Evolutionary conservation across 495 filamentous ascomycete species (phyloP).

Genomic region (Aspergillus steynii): DNA sequence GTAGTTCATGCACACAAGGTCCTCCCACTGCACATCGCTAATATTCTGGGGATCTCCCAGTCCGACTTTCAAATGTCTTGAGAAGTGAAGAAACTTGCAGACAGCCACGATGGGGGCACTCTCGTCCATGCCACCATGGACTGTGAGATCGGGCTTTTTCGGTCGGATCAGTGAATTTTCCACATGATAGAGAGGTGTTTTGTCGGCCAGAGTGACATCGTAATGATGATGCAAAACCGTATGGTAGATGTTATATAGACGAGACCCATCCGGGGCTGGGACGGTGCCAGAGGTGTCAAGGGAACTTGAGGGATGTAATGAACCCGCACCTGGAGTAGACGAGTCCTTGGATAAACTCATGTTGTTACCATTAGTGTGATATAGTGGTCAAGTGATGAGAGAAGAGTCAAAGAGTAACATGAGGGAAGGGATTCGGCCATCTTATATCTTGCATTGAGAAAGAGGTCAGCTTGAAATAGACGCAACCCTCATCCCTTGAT

Average conservation of each 20-base stretch:
- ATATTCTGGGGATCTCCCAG: slow-evolving; percentile 28
- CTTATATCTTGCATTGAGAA: slow-evolving; percentile 1
- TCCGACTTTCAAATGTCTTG: slow-evolving; percentile 32
- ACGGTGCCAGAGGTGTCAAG: background rate
- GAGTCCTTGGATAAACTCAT: background rate
- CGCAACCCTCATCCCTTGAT: background rate
- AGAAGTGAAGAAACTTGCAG: slow-evolving; percentile 38
- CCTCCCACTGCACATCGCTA: slow-evolving; percentile 26
- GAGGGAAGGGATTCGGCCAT: background rate
- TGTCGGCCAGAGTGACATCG: slow-evolving; percentile 23
- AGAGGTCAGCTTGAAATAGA: background rate
- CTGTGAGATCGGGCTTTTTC: slow-evolving; percentile 35
- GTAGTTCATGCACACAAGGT: slow-evolving; percentile 25
- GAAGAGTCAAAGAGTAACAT: background rate
- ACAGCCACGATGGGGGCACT: slow-evolving; percentile 28
- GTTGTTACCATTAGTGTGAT: background rate
- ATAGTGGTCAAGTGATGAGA: background rate
- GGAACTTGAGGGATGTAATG: background rate
- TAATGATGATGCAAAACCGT: slow-evolving; percentile 30
- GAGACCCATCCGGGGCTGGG: background rate
- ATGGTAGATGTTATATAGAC: slow-evolving; percentile 27
- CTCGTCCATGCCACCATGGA: slow-evolving; percentile 31
- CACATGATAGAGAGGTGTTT: slow-evolving; percentile 28
- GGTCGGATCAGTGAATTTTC: slow-evolving; percentile 29
- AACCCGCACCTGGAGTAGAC: background rate